Percentiles rank a stretch among this genome's conserved stretches.
Conservation (phyloP, 345 rosid genomes). For the Eucalyptus tenuipes region DNA sequence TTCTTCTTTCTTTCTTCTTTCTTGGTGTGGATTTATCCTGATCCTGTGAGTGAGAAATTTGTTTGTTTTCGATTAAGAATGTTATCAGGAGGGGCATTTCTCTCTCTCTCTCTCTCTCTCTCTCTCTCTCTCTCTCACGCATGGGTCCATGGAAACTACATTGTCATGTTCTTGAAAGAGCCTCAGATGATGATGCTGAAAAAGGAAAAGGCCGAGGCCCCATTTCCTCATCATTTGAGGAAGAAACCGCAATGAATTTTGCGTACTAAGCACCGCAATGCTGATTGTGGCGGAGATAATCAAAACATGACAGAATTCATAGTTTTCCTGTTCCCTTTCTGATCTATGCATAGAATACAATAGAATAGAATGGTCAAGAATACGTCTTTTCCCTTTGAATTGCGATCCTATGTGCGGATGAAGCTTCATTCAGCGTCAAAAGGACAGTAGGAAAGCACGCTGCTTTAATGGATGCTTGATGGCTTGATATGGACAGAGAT, state of each 20-base stretch:
- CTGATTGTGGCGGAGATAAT: neutral
- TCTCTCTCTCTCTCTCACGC: neutral
- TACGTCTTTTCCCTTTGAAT: neutral
- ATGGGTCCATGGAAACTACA: neutral
- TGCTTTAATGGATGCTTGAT: neutral
- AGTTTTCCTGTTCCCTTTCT: neutral
- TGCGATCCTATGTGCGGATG: neutral
- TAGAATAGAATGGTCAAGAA: neutral
- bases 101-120: neutral
- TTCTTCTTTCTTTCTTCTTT: neutral
- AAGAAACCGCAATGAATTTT: neutral
- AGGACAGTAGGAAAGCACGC: neutral
- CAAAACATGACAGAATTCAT: neutral
- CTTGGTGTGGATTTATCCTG: neutral
- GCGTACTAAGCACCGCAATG: neutral
- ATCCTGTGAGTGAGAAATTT: neutral
- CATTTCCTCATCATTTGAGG: neutral
- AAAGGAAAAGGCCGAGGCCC: neutral
- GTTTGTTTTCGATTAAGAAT: neutral
- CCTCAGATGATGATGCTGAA: neutral
- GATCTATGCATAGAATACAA: neutral
- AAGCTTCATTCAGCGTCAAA: neutral
- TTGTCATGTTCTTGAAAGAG: neutral
- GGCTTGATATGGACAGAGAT: neutral
- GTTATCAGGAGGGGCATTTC: neutral